Evolutionary conservation across 2,329 filamentous ascomycete species (phyloP), one percentile per base, ranked within the genome.

Genomic region (Dactylellina drechsleri): DNA sequence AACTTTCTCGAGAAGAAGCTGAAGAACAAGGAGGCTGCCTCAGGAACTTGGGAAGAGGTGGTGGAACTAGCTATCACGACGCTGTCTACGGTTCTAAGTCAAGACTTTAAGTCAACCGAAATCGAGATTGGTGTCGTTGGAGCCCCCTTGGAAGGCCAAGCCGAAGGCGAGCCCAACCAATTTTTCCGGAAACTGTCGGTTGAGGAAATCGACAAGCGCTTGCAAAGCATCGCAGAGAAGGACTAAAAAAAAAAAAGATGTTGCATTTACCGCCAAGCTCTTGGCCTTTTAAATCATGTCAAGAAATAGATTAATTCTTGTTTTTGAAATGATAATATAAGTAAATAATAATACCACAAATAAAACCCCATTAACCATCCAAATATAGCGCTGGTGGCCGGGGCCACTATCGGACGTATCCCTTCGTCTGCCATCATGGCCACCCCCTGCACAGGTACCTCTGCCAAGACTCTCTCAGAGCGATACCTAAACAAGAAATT

Each of bases 1-100:
- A 99, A 99, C 84, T 93, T 96, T 83, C 87, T 99, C 72, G 95
- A 99, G 88, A 98, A 98, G 90, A 98, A 98, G 87, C 89, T 99
- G 83, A 97, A 97, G 86, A 97, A 97, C 89, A 97, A 97, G 89
- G 93, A 98, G 81, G 86, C 87, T 80, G 95, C 94, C 41, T 91
- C 95, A 70, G 95, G 95, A 76, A 90, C 85, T 81, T 99, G 95
- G 95, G 92, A 97, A 83, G 95, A 99, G 76, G 95, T 99, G 57
- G 94, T 99, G 58, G 95, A 99, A 86, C 87, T 98, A 80, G 95
- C 92, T 72, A 99, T 99, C 83, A 92, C 92, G 52, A 94, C 95
- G 5, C 85, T 99, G 83, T 97, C 93, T 87, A 96, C 92, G 41
- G 93, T 99, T 75, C 87, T 99, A 78, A 97, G 94, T 84, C 96